Conservation (phyloP, 108 stramenopile species). For the Nitzschia sp. region DNA sequence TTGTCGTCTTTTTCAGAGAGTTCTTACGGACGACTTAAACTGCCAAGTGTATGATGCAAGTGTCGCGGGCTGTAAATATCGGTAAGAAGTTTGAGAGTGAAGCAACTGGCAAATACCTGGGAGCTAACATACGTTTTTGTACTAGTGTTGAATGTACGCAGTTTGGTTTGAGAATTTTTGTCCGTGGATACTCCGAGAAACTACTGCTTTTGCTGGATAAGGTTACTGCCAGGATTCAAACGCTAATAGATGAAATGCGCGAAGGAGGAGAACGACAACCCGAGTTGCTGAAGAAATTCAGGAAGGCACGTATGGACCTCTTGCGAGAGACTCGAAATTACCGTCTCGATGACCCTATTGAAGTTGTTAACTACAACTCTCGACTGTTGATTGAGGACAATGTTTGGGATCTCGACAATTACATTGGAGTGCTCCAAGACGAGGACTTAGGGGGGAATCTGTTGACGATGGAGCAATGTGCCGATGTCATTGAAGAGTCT, state of each 20-base stretch:
- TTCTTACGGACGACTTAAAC: slow-evolving; percentile 84
- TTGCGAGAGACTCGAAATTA: slow-evolving; percentile 84
- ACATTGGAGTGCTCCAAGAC: slow-evolving; percentile 80
- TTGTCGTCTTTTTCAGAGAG: slow-evolving; percentile 72
- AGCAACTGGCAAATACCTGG: not conserved
- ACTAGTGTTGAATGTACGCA: slow-evolving; percentile 55
- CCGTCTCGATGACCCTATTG: slow-evolving; percentile 76
- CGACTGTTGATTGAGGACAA: slow-evolving; percentile 72
- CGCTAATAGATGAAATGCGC: slow-evolving; percentile 80
- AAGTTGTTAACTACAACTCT: slow-evolving; percentile 81
- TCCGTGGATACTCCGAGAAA: slow-evolving; percentile 84
- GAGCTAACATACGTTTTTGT: not conserved
- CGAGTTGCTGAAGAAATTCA: slow-evolving; percentile 52
- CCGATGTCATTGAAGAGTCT: slow-evolving; percentile 60
- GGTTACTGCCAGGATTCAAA: slow-evolving; percentile 68
- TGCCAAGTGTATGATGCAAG: slow-evolving; percentile 86
- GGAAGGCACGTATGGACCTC: slow-evolving; percentile 69
- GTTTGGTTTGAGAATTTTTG: slow-evolving; percentile 64
- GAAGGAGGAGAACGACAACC: slow-evolving; percentile 66
- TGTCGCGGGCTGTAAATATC: slow-evolving; percentile 79
- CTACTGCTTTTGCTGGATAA: slow-evolving; percentile 75
- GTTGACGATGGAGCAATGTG: slow-evolving; percentile 84
- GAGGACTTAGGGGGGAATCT: slow-evolving; percentile 62
- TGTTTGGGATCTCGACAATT: slow-evolving; percentile 80
- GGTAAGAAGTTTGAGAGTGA: slow-evolving; percentile 2